Conservation (phyloP, 768 basidiomycete species). For the Pleurotus ostreatus region DNA sequence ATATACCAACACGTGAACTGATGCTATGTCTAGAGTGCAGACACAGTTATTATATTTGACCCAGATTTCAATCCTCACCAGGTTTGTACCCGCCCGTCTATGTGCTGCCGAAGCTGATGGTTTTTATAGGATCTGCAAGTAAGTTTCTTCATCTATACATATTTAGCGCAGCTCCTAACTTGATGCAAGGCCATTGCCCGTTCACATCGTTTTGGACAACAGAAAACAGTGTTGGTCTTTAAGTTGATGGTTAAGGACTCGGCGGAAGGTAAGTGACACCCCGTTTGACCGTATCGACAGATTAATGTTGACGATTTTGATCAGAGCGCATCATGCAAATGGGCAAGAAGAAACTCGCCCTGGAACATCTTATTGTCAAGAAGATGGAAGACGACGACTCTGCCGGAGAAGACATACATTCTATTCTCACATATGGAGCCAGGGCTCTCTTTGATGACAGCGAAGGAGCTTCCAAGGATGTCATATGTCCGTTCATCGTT, state of each 20-base stretch:
- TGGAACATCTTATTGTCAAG: slow-evolving; percentile 95
- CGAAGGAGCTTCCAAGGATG: slow-evolving; percentile 51
- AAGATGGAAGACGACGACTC: slow-evolving; percentile 86
- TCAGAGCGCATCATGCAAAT: slow-evolving; percentile 87
- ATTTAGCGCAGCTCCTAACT: slow-evolving; percentile 1
- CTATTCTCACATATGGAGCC: slow-evolving; percentile 87
- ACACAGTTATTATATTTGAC: slow-evolving; percentile 91
- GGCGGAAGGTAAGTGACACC: slow-evolving; percentile 61
- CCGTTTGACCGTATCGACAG: no score
- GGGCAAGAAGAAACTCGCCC: slow-evolving; percentile 92
- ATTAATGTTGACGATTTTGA: neutral
- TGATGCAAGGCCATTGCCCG: slow-evolving; percentile 83
- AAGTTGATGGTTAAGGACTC: slow-evolving; percentile 95
- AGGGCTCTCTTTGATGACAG: slow-evolving; percentile 76
- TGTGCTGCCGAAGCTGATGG: neutral
- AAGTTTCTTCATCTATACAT: slow-evolving; percentile 17
- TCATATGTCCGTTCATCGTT: slow-evolving; percentile 44
- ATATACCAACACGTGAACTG: no score
- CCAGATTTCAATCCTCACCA: slow-evolving; percentile 99
- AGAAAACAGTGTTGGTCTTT: slow-evolving; percentile 92
- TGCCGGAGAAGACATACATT: slow-evolving; percentile 75
- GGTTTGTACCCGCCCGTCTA: slow-evolving; percentile 32
- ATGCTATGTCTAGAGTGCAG: slow-evolving; percentile 61
- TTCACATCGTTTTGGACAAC: slow-evolving; percentile 92
- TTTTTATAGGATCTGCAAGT: slow-evolving; percentile 77